Base-by-base conservation (phyloP, 1,139 yeast species). In the Taphrina communis region DNA sequence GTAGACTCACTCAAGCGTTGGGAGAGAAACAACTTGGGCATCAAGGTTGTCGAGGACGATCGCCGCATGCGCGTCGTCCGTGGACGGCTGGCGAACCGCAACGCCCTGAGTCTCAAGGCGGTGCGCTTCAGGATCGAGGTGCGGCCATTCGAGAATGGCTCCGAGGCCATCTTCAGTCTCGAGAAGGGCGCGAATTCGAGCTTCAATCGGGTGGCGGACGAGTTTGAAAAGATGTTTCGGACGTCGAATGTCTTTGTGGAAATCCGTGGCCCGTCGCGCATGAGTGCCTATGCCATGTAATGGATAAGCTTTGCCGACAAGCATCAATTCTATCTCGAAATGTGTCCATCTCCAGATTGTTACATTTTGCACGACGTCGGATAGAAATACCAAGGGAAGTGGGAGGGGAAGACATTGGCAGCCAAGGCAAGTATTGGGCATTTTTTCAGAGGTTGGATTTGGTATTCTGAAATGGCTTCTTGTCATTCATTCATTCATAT, bases 91-190 rank as follows among this genome's bases (percentile, higher is more conserved):
- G 67, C 59, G 46, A 46, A 66, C 39, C 50, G 58, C 31, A 69
- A 69, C 36, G 71, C 71, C 21, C 56, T 69, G 53, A 55, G 70
- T n/a, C 58, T 69, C 41, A 70, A 61, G 48, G 62, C 71, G n/a
- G 68, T 69, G 17, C 58, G 59, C 9, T 69, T 69, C 63, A 61
- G 60, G 44, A 46, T 61, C 48, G 68, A 69, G 51, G 25, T 69
- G 19, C 53, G 42, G 9, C 39, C 48, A 6, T 48, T 35, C 12
- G 68, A 52, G 31, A 31, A 42, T 25, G 71, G 71, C 6, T 50
- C 68, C 19, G 38, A 55, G 44, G 71, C 65, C 14, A 48, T 63
- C 52, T 69, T 69, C 48, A 42, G 44, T 36, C 68, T 59, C 48
- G 71, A 68, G 48, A 69, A 69, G 66, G 71, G 71, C 25, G 68